Conservation (phyloP, 2,329 filamentous ascomycete genomes). For the Pseudodiploospora longispora region DNA sequence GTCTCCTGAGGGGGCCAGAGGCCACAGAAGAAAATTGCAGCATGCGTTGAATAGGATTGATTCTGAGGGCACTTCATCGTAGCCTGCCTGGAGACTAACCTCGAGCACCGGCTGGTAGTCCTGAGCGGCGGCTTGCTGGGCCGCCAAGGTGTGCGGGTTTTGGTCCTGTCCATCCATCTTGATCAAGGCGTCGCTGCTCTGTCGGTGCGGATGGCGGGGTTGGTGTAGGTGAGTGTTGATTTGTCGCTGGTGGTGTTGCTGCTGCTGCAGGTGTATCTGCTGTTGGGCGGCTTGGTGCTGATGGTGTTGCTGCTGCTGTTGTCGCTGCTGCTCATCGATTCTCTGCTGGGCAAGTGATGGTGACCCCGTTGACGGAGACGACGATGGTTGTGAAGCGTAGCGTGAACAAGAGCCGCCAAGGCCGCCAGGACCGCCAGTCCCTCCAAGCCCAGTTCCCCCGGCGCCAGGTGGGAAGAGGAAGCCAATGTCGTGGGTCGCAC, state of each 20-base stretch:
- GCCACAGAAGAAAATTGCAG: not conserved
- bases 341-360: not conserved
- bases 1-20: not conserved
- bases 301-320: not conserved
- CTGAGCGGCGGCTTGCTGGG: constrained; percentile 53
- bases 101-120: constrained; percentile 50
- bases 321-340: not conserved
- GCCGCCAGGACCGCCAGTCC: no score
- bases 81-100: constrained; percentile 29
- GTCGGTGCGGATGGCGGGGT: constrained; percentile 12
- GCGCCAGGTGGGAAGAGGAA: constrained; percentile 10
- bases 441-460: constrained; percentile 4
- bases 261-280: constrained; percentile 1
- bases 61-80: not conserved
- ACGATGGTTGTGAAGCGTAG: not conserved
- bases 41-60: not conserved
- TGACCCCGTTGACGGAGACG: constrained; percentile 2
- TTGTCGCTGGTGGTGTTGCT: constrained; percentile 8
- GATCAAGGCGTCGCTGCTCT: constrained; percentile 11
- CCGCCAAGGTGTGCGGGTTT: constrained; percentile 38
- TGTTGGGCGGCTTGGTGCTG: constrained; percentile 10
- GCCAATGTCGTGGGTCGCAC: constrained; percentile 12
- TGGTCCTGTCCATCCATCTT: constrained; percentile 27
- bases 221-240: constrained; percentile 10
- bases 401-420: not conserved